phyloP scores from a whole-genome alignment of 805 yeast species.

The Candida nitratophila region DNA sequence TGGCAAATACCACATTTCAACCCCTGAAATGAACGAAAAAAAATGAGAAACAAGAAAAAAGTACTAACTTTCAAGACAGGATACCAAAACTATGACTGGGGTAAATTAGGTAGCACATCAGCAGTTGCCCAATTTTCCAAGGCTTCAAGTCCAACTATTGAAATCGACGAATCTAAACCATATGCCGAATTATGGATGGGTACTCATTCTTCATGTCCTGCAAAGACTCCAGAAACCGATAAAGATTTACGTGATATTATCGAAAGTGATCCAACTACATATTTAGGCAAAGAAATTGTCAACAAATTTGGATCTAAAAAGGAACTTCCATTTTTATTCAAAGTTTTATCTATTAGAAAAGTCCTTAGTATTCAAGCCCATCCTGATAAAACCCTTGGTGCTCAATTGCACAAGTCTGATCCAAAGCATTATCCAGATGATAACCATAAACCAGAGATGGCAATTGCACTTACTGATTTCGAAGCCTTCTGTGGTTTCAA shows the following conservation, averaged over 20 bases:
- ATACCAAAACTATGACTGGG: slow-evolving; percentile 35
- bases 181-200: slow-evolving; percentile 99
- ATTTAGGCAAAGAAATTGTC: slow-evolving; percentile 54
- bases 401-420: slow-evolving; percentile 67
- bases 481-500: slow-evolving; percentile 98
- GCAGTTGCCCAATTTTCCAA: slow-evolving; percentile 88
- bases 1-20: too few species aligned
- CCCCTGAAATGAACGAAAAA: too few species aligned
- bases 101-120: slow-evolving; percentile 72
- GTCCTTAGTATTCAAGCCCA: slow-evolving; percentile 96
- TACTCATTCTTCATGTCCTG: slow-evolving; percentile 89
- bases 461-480: slow-evolving; percentile 89
- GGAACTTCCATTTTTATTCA: slow-evolving; percentile 87
- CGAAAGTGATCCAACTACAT: slow-evolving; percentile 45
- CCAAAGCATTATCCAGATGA: slow-evolving; percentile 96
- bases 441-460: slow-evolving; percentile 99
- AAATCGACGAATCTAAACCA: slow-evolving; percentile 68
- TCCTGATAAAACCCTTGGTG: slow-evolving; percentile 85
- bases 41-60: too few species aligned
- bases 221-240: slow-evolving; percentile 48
- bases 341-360: slow-evolving; percentile 87
- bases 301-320: slow-evolving; percentile 57
- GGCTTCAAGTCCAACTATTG: slow-evolving; percentile 53
- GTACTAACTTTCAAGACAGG: too few species aligned
- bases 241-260: slow-evolving; percentile 61